These are phyloP conservation scores for Kwoniella bestiolae DNA, from an alignment of 768 basidiomycete genomes.

Conservation along the genomic window DNA sequence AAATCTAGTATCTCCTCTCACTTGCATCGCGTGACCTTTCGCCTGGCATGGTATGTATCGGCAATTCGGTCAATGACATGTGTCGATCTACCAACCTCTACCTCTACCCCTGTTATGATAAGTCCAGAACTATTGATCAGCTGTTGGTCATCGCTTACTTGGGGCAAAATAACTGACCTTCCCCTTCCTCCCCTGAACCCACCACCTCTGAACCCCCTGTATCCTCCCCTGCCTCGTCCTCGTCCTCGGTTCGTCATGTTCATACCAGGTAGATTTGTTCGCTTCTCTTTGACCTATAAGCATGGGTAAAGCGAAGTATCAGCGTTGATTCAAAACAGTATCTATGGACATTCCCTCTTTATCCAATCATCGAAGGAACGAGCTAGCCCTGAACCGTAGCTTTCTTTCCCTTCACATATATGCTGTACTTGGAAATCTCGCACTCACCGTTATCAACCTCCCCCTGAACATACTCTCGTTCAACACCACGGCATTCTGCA, in stretches of 20 bases:
- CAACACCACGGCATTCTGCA: conserved; percentile 87
- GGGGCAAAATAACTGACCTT: background rate
- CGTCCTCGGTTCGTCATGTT: conserved; percentile 76
- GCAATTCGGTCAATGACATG: too few relatives aligned
- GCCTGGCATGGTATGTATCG: too few relatives aligned
- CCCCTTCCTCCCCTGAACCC: conserved; percentile 59
- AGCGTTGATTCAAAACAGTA: too few relatives aligned
- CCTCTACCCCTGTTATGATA: conserved; percentile 66
- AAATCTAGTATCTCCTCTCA: too few relatives aligned
- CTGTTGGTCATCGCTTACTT: background rate
- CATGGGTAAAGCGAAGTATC: background rate
- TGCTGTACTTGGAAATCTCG: too few relatives aligned
- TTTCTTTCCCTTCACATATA: too few relatives aligned
- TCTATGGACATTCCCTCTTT: too few relatives aligned
- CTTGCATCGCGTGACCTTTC: too few relatives aligned
- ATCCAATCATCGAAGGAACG: too few relatives aligned
- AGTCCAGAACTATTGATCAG: background rate
- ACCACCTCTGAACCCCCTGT: conserved; percentile 71
- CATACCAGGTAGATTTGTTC: conserved; percentile 94
- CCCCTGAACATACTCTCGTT: conserved; percentile 96
- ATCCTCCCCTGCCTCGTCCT: conserved; percentile 64
- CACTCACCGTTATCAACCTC: conserved; percentile 83
- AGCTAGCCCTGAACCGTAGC: too few relatives aligned
- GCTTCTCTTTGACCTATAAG: conserved; percentile 83
- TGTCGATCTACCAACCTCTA: conserved; percentile 75